Evolutionary conservation across 129 eudicot genomes (phyloP), one percentile per base, ranked within the genome.

Genomic region (Helianthus tuberosus): DNA sequence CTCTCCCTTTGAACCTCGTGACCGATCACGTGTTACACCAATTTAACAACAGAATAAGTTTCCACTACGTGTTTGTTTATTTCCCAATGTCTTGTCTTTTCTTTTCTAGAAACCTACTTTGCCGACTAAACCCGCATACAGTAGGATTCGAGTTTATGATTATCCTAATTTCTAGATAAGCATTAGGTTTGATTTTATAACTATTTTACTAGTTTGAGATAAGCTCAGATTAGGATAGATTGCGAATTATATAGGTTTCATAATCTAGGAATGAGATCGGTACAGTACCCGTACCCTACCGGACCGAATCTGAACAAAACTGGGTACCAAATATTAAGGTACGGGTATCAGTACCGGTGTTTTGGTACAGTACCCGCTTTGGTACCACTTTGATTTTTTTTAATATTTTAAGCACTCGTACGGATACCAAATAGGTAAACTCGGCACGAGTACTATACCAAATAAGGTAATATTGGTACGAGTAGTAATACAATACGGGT

Each of bases 21-120:
- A 64, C 54, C 79, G 52, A 53, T 74, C 79, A 74, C 53, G 72
- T 74, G 72, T 64, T 63, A 15, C 64, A 23, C 50, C 52, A 48
- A 32, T 49, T 64, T n/a, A 69, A 25, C 75, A 55, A 12, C 64
- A 14, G 66, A 69, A 74, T 55, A 63, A 62, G 60, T 48, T 15
- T 69, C 76, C 76, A 60, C 71, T 77, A 36, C 63, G 15, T 58
- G 9, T 68, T 44, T 50, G 53, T n/a, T 15, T 46, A 52, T 67
- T 43, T 36, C 27, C 59, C 59, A 25, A 61, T 23, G 44, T 41
- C 50, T 67, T 55, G 41, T 17, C 73, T 23, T 65, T 41, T 75
- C 14, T 25, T 75, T 66, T 66, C 80, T 76, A 47, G 68, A 68
- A 68, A 47, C 8, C 32, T 6, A 57, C 12, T 1, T 38, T 5